Conservation (phyloP, 768 basidiomycete species). For the Boletus sp. region DNA sequence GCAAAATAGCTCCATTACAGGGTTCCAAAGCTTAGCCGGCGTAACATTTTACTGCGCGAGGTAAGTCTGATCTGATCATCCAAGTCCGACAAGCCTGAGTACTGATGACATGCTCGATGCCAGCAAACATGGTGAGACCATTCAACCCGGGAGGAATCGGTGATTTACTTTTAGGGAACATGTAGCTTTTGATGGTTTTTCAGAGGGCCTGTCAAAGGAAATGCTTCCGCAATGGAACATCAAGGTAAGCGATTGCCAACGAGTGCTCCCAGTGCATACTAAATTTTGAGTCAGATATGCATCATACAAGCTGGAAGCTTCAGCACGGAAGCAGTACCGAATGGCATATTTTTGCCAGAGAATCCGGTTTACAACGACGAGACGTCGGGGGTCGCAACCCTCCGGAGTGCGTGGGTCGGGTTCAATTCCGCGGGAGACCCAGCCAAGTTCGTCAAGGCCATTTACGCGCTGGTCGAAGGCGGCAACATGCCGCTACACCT, state of each 20-base stretch:
- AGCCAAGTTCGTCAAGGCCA: neutral
- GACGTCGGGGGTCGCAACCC: neutral
- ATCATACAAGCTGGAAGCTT: neutral
- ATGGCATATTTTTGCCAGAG: neutral
- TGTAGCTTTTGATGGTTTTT: neutral
- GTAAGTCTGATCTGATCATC: neutral
- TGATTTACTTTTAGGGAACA: neutral
- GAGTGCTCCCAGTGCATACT: neutral
- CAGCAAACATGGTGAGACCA: neutral
- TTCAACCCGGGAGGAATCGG: neutral
- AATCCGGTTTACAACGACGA: neutral
- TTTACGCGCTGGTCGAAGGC: slow-evolving; percentile 1
- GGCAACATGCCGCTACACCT: slow-evolving; percentile 2
- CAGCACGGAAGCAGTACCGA: neutral
- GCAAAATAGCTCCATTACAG: neutral
- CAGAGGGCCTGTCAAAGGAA: neutral
- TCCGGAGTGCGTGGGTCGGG: neutral
- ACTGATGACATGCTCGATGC: neutral
- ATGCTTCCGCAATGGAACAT: neutral
- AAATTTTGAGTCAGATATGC: neutral
- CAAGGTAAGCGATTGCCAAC: neutral
- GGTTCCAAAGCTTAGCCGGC: neutral
- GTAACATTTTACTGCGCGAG: neutral
- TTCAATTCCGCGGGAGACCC: neutral
- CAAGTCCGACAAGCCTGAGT: neutral